Evolutionary conservation across 2,329 filamentous ascomycete genomes (phyloP), one percentile per base, ranked within the genome.

Genomic region (Exophiala alcalophila): DNA sequence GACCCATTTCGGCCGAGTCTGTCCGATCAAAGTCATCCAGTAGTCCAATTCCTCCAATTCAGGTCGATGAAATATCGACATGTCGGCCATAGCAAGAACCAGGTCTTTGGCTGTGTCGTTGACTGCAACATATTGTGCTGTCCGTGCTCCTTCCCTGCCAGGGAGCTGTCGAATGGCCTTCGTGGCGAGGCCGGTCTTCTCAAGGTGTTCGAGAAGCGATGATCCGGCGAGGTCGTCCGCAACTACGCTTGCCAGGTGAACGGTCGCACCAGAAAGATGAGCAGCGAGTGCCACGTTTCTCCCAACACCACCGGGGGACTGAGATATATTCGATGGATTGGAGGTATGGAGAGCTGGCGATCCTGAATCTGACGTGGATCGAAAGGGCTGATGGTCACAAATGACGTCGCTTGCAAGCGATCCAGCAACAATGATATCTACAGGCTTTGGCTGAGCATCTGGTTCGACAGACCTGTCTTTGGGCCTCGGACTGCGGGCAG

Each of bases 51-150:
- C 69, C 34, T 72, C 65, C 23, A 68, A 59, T 26, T 64, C 62
- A 2, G 69, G 64, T 5, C 65, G 63, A 54, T 80, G 73, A 26
- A 95, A 78, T 56, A 95, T 91, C 41, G 74, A 78, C 89, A 97
- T 96, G 61, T 97, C 92, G 4, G 91, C 90, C 87, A 96, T 94
- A 31, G 89, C 91, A 50, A 96, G 66, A n/a, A 90, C 75, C 2
- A 98, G 77, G 51, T 90, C 84, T 63, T 89, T 94, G 47, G 83
- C 79, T 1, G 72, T 72, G 59, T 94, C 86, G 61, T 97, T 98
- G 52, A 97, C 72, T 11, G 91, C 85, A 3, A 97, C 78, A 61
- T 97, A 97, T 62, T 96, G 89, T 1, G 90, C 88, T 2, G 91
- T 97, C 42, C 85, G 77, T 21, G 73, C 74, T 1, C 74, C 72